These are phyloP conservation scores for Fusarium gaditjirri DNA, from an alignment of 2,329 filamentous ascomycete species.

Conservation along the genomic window DNA sequence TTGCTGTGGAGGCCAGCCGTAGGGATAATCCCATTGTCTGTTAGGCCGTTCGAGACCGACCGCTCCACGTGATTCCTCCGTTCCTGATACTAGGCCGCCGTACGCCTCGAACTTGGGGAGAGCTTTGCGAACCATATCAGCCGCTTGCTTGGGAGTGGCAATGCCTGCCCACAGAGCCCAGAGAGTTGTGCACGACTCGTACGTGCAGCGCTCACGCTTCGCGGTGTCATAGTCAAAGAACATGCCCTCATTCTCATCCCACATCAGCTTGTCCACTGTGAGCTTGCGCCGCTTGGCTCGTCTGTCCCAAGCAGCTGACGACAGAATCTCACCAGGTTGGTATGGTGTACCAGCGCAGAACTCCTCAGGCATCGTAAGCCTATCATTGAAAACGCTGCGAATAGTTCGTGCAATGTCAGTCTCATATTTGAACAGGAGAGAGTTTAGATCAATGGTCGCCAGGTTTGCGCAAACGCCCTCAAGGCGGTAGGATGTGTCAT, in stretches of 20 bases:
- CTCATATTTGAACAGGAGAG: slow-evolving; percentile 96
- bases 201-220: slow-evolving; percentile 81
- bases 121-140: slow-evolving; percentile 80
- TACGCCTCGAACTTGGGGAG: slow-evolving; percentile 88
- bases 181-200: slow-evolving; percentile 93
- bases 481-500: slow-evolving; percentile 94
- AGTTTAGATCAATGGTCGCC: slow-evolving; percentile 94
- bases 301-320: slow-evolving; percentile 90
- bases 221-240: slow-evolving; percentile 97
- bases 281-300: slow-evolving; percentile 85
- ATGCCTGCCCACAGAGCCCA: slow-evolving; percentile 98
- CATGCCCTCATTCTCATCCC: slow-evolving; percentile 92
- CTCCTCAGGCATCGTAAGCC: slow-evolving; percentile 81
- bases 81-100: slow-evolving; percentile 89
- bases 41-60: slow-evolving; percentile 87
- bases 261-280: slow-evolving; percentile 91
- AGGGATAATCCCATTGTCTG: slow-evolving; percentile 98
- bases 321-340: slow-evolving; percentile 76
- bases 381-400: slow-evolving; percentile 84
- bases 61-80: slow-evolving; percentile 84
- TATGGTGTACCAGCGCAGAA: slow-evolving; percentile 76
- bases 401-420: slow-evolving; percentile 90
- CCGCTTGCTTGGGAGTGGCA: slow-evolving; percentile 86
- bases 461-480: slow-evolving; percentile 89
- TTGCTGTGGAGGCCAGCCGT: slow-evolving; percentile 98